These are phyloP conservation scores for Lasiodiplodia gonubiensis DNA, from an alignment of 2,329 filamentous ascomycete genomes.

Conservation along the genomic window DNA sequence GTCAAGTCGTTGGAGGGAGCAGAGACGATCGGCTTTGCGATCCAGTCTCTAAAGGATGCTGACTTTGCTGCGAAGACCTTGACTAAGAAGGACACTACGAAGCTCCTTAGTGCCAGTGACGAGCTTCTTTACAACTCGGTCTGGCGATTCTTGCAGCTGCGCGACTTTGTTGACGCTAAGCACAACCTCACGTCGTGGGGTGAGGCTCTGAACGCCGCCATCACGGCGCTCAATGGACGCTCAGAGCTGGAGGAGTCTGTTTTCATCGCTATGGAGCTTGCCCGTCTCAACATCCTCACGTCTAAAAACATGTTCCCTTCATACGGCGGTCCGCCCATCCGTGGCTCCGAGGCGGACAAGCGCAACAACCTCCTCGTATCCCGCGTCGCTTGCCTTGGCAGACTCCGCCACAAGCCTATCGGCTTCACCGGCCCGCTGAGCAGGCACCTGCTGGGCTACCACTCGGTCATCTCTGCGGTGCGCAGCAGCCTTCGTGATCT, in stretches of 20 bases:
- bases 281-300: constrained; percentile 79
- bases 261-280: constrained; percentile 83
- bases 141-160: constrained; percentile 88
- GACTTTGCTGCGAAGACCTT: constrained; percentile 74
- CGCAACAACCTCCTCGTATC: constrained; percentile 81
- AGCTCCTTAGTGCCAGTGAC: constrained; percentile 64
- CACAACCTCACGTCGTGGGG: constrained; percentile 88
- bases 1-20: constrained; percentile 33
- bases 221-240: constrained; percentile 66
- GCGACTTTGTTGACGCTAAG: constrained; percentile 79
- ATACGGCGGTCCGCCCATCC: constrained; percentile 64
- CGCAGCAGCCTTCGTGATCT: constrained; percentile 81
- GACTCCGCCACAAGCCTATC: constrained; percentile 79
- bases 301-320: constrained; percentile 67
- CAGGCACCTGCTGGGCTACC: constrained; percentile 85
- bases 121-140: constrained; percentile 77
- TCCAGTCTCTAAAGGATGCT: constrained; percentile 68
- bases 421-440: constrained; percentile 95
- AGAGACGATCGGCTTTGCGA: constrained; percentile 53
- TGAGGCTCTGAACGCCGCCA: constrained; percentile 72
- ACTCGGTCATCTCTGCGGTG: constrained; percentile 79
- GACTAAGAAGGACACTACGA: constrained; percentile 57
- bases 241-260: constrained; percentile 74
- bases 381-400: constrained; percentile 81
- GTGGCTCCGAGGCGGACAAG: constrained; percentile 75